Percentiles rank a stretch among this genome's conserved stretches.
Evolutionary conservation across 352 stramenopile species (phyloP).

Genomic region (Phytophthora megakarya): DNA sequence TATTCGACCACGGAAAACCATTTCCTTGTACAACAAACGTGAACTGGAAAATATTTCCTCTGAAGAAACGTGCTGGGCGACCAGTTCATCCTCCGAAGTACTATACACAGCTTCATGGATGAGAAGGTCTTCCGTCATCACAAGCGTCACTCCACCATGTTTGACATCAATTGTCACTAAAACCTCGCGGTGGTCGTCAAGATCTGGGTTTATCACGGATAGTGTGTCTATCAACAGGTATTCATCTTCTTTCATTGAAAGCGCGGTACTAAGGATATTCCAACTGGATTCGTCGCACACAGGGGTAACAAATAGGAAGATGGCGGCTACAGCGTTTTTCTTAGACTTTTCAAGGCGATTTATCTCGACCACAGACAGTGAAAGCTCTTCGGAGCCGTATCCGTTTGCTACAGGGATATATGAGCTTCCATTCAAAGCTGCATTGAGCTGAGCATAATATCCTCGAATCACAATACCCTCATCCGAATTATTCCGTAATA

Average conservation of each 20-base stretch:
- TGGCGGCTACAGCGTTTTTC: slow-evolving; percentile 2
- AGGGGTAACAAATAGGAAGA: slow-evolving; percentile 53
- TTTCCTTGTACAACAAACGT: slow-evolving; percentile 49
- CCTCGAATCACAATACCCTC: slow-evolving; percentile 41
- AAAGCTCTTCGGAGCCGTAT: slow-evolving; percentile 61
- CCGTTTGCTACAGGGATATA: slow-evolving; percentile 62
- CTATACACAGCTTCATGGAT: slow-evolving; percentile 28
- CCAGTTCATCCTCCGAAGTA: slow-evolving; percentile 16
- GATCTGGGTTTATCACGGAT: slow-evolving; percentile 39
- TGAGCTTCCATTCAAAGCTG: slow-evolving; percentile 47
- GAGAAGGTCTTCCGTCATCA: slow-evolving; percentile 43
- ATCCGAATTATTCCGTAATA: slow-evolving; percentile 32
- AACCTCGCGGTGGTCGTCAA: slow-evolving; percentile 41
- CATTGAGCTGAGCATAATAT: slow-evolving; percentile 59
- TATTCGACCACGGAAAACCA: slow-evolving; percentile 40
- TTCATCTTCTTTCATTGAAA: slow-evolving; percentile 51
- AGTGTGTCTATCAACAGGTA: slow-evolving; percentile 45
- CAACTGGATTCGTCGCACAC: slow-evolving; percentile 64
- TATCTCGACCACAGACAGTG: slow-evolving; percentile 37
- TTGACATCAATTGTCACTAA: slow-evolving; percentile 37
- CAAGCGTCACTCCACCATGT: slow-evolving; percentile 65
- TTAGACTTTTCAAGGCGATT: slow-evolving; percentile 6
- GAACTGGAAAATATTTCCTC: slow-evolving; percentile 21
- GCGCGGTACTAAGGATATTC: slow-evolving; percentile 9
- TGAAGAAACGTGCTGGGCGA: slow-evolving; percentile 19